A percentile compares a stretch with the other conserved stretches of the same genome.
Conservation (phyloP, 768 basidiomycete species). For the Mycena belliarum region DNA sequence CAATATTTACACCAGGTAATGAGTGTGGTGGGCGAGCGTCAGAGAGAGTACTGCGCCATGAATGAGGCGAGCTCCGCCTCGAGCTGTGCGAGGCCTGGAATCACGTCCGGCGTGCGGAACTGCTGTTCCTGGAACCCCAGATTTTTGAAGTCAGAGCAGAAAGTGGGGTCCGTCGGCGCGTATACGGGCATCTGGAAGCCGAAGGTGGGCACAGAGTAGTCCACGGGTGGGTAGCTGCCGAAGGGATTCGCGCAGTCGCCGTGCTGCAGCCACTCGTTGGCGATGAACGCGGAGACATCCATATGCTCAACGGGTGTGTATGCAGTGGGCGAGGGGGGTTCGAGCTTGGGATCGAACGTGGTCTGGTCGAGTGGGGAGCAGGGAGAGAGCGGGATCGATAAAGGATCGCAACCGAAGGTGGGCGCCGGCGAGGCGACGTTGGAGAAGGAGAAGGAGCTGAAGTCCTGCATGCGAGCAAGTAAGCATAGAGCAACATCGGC, state of each 20-base stretch:
- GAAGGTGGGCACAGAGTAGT: conserved; percentile 8
- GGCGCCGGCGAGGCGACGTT: conserved; percentile 33
- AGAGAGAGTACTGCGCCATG: conserved; percentile 20
- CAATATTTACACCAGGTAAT: neutral
- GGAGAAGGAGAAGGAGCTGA: conserved; percentile 48
- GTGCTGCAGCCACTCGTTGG: conserved; percentile 19
- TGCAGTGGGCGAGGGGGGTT: conserved; percentile 10
- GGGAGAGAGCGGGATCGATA: conserved; percentile 18
- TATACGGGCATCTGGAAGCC: conserved; percentile 1
- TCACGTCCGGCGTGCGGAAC: conserved; percentile 2
- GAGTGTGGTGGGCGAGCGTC: neutral
- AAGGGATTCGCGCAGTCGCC: conserved; percentile 13
- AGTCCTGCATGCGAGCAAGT: conserved; percentile 35
- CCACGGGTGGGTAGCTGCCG: conserved; percentile 11
- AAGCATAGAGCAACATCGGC: neutral
- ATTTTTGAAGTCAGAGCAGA: conserved; percentile 20
- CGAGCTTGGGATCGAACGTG: conserved; percentile 8
- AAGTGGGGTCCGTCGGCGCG: neutral
- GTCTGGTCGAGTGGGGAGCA: conserved; percentile 9
- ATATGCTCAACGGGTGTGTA: conserved; percentile 14
- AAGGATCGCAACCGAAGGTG: conserved; percentile 31
- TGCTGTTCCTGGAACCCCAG: conserved; percentile 7
- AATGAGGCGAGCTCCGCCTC: conserved; percentile 21
- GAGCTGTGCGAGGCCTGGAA: conserved; percentile 16
- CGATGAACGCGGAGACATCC: conserved; percentile 23